Evolutionary conservation across 192 early-diverging fungal species (phyloP), one percentile per base, ranked within the genome.

Genomic region (Chytriomyces confervae): DNA sequence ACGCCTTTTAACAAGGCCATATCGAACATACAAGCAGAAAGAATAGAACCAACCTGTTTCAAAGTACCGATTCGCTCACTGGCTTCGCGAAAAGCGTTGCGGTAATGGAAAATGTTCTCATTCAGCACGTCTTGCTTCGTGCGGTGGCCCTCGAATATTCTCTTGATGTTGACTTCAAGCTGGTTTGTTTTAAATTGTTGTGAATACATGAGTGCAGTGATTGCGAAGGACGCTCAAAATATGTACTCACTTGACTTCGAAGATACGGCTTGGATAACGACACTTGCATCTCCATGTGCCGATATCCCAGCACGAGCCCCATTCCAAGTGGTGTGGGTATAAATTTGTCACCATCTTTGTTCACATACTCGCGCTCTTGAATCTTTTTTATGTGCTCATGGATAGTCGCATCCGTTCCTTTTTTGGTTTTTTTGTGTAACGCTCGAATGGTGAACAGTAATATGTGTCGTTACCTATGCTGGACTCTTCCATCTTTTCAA

Each of bases 331-430:
- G 91, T 18, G 95, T 95, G 0, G 97, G 97, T 18, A 66, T 67
- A 49, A 91, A 85, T 23, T 75, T 49, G 5, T 69, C 73, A 11
- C 84, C 85, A 23, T 87, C 85, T 64, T 96, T 93, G 61, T 90
- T 86, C 5, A 88, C 91, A 80, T 99, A 99, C 50, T 96, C 89
- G 11, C 97, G 90, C 2, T 93, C 92, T 10, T 91, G 89, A 47
- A 99, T 93, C 63, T 91, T 98, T 77, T 95, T 94, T 78, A 99
- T 99, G 69, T 98, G 97, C 47, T 97, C 93, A 7, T 92, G 92
- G 45, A 98, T 97, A 0, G 96, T 99, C 0, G 97, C 97, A 81
- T 99, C 97, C 6, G 97, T 99, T 13, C 96, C 92, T 93, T 69
- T 45, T 46, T 67, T n/a, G 1, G 46, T 57, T 81, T 13, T 1